phyloP scores from a whole-genome alignment of 2,329 filamentous ascomycete species.

The Venturia effusa region DNA sequence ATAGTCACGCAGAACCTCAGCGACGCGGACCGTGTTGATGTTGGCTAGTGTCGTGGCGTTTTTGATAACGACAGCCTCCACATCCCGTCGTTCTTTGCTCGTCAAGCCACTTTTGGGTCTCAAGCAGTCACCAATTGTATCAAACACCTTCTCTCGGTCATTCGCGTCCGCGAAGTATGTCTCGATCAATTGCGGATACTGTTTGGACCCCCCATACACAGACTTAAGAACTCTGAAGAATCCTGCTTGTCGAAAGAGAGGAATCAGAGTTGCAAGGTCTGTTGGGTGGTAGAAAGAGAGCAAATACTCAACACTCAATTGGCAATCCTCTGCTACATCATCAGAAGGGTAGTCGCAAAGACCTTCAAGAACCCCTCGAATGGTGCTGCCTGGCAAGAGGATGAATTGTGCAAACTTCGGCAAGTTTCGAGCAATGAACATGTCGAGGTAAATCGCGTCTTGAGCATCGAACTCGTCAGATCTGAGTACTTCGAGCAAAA shows the following conservation, averaged over 20 bases:
- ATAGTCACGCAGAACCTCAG: conserved; percentile 51
- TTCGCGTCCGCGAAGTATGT: conserved; percentile 78
- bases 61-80: conserved; percentile 55
- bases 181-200: conserved; percentile 67
- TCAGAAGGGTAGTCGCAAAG: conserved; percentile 74
- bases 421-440: conserved; percentile 94
- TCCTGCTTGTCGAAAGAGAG: conserved; percentile 64
- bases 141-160: conserved; percentile 65
- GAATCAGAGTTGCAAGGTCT: conserved; percentile 64
- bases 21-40: conserved; percentile 55
- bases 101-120: conserved; percentile 51
- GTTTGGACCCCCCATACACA: conserved; percentile 67
- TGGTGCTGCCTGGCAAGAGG: conserved; percentile 72
- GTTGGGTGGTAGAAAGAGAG: conserved; percentile 88
- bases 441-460: conserved; percentile 91
- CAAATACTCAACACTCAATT: conserved; percentile 93
- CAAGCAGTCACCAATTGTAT: conserved; percentile 66
- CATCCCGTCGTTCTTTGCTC: conserved; percentile 60
- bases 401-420: conserved; percentile 97
- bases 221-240: conserved; percentile 91
- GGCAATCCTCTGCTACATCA: conserved; percentile 82
- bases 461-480: conserved; percentile 60
- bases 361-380: conserved; percentile 69
- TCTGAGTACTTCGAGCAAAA: conserved; percentile 84
- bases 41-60: conserved; percentile 57